A percentile compares a stretch with the other conserved stretches of the same genome.
These are phyloP conservation scores for Phytophthora fragariaefolia DNA, from an alignment of 352 stramenopile species.

Conservation along the genomic window DNA sequence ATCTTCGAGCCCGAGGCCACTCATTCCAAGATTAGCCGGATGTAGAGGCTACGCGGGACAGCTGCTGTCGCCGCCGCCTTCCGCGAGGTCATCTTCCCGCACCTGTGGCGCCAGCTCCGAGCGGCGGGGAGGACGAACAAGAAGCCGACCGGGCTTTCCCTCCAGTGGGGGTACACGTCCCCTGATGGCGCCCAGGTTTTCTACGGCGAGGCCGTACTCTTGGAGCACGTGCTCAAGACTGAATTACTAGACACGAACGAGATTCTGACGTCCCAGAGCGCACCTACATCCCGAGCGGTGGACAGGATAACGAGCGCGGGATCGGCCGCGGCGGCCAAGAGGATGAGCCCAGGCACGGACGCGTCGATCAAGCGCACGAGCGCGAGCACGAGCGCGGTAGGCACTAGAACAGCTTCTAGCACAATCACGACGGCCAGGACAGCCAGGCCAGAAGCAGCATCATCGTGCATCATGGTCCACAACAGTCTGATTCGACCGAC, in stretches of 20 bases:
- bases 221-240: constrained; percentile 4
- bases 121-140: constrained; percentile 20
- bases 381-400: no score
- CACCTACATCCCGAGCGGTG: neutral
- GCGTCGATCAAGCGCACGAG: no score
- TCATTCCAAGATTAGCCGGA: constrained; percentile 19
- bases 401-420: neutral
- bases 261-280: neutral
- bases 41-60: neutral
- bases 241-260: constrained; percentile 6
- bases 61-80: neutral
- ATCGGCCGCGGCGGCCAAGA: neutral
- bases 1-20: neutral
- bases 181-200: neutral
- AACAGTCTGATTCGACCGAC: neutral
- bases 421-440: neutral
- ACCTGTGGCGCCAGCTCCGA: constrained; percentile 19
- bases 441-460: neutral
- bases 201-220: neutral
- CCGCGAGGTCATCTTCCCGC: constrained; percentile 3
- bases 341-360: no score
- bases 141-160: neutral
- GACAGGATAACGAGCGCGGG: no score
- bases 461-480: neutral
- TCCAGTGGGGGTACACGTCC: constrained; percentile 11